phyloP scores from a whole-genome alignment of 1,139 yeast species.

The Taiozyma sp. region DNA sequence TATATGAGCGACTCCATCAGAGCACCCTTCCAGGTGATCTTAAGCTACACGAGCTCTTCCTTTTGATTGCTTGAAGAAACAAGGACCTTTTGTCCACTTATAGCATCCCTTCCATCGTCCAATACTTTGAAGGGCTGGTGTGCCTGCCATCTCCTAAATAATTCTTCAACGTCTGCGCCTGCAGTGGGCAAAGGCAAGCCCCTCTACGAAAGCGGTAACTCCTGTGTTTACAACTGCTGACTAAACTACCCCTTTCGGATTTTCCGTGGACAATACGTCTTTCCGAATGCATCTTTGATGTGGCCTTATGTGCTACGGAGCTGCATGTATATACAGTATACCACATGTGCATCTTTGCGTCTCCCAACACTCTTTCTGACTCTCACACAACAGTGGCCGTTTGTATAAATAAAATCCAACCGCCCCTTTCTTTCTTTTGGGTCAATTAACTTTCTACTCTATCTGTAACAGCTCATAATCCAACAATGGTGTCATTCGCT shows the following conservation, averaged over 20 bases:
- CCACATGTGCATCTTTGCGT: not conserved
- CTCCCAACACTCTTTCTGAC: not conserved
- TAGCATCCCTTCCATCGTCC: too few species aligned
- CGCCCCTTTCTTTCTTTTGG: not conserved
- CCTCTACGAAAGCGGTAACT: not conserved
- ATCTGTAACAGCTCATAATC: not conserved
- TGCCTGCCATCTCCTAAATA: not conserved
- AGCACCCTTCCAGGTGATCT: too few species aligned
- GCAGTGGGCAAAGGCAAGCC: too few species aligned
- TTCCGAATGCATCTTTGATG: not conserved
- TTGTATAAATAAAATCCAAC: not conserved
- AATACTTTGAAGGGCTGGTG: not conserved
- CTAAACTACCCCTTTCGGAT: not conserved
- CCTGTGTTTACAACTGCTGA: not conserved
- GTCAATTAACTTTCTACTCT: too few species aligned
- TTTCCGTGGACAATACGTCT: not conserved
- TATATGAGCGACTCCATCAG: too few species aligned
- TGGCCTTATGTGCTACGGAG: not conserved
- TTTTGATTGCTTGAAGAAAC: too few species aligned
- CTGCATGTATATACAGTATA: not conserved
- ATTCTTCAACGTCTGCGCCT: too few species aligned
- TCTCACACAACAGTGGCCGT: not conserved
- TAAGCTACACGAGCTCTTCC: too few species aligned
- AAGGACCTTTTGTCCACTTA: too few species aligned
- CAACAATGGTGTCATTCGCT: constrained; percentile 16